Percentiles rank a stretch among this genome's conserved stretches.
Evolutionary conservation across 1,284 basidiomycete species (phyloP).

Genomic region (Grifola frondosa): DNA sequence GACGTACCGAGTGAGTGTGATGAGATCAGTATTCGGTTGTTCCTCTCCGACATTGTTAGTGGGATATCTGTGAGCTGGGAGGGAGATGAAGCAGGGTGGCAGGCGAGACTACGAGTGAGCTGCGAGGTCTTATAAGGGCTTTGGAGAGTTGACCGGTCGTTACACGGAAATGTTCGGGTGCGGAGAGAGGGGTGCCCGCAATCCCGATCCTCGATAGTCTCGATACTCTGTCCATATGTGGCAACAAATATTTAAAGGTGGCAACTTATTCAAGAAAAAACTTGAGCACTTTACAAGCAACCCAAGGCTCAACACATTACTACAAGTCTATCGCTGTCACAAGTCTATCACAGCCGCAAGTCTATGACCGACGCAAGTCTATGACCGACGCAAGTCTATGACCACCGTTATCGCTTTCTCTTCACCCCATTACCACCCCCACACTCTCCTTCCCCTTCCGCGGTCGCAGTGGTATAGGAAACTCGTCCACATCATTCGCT

Average conservation of each 20-base stretch:
- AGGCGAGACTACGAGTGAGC: not conserved
- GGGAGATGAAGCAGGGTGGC: conserved; percentile 12
- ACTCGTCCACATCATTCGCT: conserved; percentile 63
- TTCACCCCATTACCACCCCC: conserved; percentile 48
- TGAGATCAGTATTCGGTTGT: conserved; percentile 79
- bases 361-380: no score
- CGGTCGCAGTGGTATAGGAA: conserved; percentile 63
- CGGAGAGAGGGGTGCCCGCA: no score
- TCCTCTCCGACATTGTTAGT: conserved; percentile 59
- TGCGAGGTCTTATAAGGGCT: conserved; percentile 16
- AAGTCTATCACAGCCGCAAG: no score
- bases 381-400: no score
- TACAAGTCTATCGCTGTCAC: conserved; percentile 16
- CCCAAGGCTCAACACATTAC: no score
- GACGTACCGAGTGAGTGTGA: conserved; percentile 84
- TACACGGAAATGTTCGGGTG: conserved; percentile 1
- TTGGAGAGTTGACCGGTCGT: conserved; percentile 8
- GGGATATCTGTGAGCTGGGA: conserved; percentile 9
- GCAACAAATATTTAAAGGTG: no score
- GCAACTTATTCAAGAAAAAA: no score
- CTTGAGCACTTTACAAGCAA: no score
- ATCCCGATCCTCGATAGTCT: no score
- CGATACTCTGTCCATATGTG: no score
- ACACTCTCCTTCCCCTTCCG: conserved; percentile 54
- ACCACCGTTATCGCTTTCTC: conserved; percentile 48